Percentiles rank a stretch among this genome's conserved stretches.
Conservation (phyloP, 495 filamentous ascomycete species). For the Penicillium flavigenum region DNA sequence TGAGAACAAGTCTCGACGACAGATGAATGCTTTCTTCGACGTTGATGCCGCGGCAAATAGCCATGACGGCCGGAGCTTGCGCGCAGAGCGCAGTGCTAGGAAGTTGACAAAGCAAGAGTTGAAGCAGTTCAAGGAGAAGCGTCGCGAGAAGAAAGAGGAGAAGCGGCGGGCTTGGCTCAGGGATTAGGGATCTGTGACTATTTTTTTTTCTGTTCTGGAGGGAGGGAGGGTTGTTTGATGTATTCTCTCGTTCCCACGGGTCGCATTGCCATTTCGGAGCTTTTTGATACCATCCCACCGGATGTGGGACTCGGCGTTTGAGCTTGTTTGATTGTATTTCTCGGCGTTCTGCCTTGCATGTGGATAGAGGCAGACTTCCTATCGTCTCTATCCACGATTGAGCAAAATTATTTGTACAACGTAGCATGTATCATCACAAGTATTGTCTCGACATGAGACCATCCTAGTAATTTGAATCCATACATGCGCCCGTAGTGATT, state of each 20-base stretch:
- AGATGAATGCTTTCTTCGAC: conserved; percentile 95
- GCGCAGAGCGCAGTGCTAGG: conserved; percentile 82
- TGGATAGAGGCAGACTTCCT: conserved; percentile 21
- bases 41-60: conserved; percentile 96
- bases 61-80: conserved; percentile 88
- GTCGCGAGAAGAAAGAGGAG: conserved; percentile 87
- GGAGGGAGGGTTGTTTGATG: background rate
- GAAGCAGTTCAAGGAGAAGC: conserved; percentile 71
- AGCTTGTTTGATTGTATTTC: conserved; percentile 11
- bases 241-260: background rate
- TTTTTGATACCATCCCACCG: conserved; percentile 22
- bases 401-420: conserved; percentile 5
- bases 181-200: conserved; percentile 52
- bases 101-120: conserved; percentile 84
- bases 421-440: conserved; percentile 6
- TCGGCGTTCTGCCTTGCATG: conserved; percentile 15
- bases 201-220: conserved; percentile 3
- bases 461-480: background rate
- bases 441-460: background rate
- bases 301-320: conserved; percentile 27
- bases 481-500: background rate
- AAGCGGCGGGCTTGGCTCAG: conserved; percentile 88
- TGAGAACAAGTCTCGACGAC: conserved; percentile 81
- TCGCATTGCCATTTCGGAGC: conserved; percentile 20
- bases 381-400: background rate